Evolutionary conservation across 305 asterid species (phyloP), one percentile per base, ranked within the genome.

Genomic region (Solanum hybrid): DNA sequence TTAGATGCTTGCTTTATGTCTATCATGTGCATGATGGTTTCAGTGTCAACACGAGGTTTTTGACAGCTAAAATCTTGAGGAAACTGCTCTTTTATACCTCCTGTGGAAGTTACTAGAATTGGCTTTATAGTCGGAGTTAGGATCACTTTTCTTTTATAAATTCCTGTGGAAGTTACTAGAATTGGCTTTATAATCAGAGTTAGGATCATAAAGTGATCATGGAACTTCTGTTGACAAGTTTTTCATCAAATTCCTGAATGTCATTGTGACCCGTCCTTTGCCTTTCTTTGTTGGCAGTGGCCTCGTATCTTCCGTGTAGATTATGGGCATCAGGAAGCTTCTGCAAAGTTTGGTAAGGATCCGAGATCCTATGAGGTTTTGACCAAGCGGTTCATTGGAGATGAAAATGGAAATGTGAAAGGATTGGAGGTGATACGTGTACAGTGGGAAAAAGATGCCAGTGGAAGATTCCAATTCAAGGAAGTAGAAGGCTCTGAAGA

Each of bases 401-500:
- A 94, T 37, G 99, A 95, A 90, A 93, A 94, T 84, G 99, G 99
- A 76, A 92, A 60, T 7, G 93, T 96, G 79, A 96, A 95, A 92
- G 98, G 98, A 78, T 93, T 98, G n/a, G 99, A 98, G 93, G 71
- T 96, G 42, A 95, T 96, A 79, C 93, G 91, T 5, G 98, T 98
- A 66, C 89, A 91, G 32, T 98, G 99, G 99, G 99, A 96, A 94
- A 98, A 98, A 93, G 99, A 98, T 90, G 95, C 93, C 26, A 92
- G 89, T 84, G 99, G 99, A 81, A 95, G 85, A 93, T 98, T 98
- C 77, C 98, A 95, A 84, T 98, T 95, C 24, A 94, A 95, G 94
- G 99, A 98, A 95, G 93, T 97, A 10, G 98, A 98, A 93, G 99
- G 99, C 72, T 95, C 99, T 1, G 98, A 96, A 91, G 99, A 98